These are phyloP conservation scores for Crithidia fasciculata DNA, from an alignment of 208 protist species.

Conservation along the genomic window DNA sequence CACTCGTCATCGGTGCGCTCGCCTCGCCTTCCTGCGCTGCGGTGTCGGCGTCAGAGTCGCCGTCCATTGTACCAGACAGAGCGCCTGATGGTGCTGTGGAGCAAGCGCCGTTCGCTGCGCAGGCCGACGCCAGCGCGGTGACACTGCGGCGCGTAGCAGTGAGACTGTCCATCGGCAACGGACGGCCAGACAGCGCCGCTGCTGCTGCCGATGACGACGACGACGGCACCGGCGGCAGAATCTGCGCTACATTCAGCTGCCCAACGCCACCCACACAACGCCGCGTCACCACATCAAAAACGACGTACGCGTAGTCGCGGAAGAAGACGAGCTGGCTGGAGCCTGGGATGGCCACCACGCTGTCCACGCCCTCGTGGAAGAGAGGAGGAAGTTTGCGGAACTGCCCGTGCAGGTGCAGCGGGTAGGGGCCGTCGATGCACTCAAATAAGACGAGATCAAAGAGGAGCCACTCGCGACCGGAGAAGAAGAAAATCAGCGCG, in stretches of 20 bases:
- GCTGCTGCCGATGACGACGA: no score
- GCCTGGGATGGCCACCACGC: constrained; percentile 19
- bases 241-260: constrained; percentile 2
- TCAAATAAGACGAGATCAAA: constrained; percentile 49
- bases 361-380: constrained; percentile 29
- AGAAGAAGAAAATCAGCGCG: constrained; percentile 66
- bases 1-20: neutral
- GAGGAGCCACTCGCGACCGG: constrained; percentile 53
- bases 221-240: neutral
- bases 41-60: constrained; percentile 5
- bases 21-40: neutral
- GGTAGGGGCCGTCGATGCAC: constrained; percentile 30
- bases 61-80: neutral
- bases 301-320: constrained; percentile 26
- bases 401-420: constrained; percentile 17
- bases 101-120: no score
- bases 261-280: constrained; percentile 31
- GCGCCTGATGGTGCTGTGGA: no score
- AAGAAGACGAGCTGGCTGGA: constrained; percentile 31
- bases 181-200: no score
- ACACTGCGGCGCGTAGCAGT: no score
- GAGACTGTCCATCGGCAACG: no score
- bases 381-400: constrained; percentile 32
- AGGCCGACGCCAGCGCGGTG: no score
- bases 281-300: constrained; percentile 22